phyloP scores from a whole-genome alignment of 164 flowering plant genomes.

The Aristolochia californica region DNA sequence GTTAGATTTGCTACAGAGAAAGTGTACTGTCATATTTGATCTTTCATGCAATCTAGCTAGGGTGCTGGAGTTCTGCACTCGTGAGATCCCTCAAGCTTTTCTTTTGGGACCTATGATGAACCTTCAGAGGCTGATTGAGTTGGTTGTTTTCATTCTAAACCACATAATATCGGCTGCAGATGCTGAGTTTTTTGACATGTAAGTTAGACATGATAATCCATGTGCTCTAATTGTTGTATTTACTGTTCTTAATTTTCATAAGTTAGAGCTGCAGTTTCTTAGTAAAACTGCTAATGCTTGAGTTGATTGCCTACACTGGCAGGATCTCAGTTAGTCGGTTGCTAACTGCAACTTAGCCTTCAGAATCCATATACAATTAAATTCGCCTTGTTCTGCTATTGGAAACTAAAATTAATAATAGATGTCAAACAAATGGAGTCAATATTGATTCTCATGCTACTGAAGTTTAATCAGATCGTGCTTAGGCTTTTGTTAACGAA shows the following conservation, averaged over 20 bases:
- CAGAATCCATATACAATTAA: too few relatives aligned
- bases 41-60: constrained; percentile 91
- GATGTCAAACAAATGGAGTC: too few relatives aligned
- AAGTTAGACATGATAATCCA: too few relatives aligned
- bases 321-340: background rate
- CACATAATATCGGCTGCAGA: constrained; percentile 58
- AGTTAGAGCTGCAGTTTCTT: background rate
- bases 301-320: background rate
- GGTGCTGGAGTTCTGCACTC: constrained; percentile 76
- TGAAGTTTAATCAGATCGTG: too few relatives aligned
- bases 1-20: constrained; percentile 70
- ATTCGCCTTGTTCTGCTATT: too few relatives aligned
- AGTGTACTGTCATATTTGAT: constrained; percentile 79
- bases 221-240: too few relatives aligned
- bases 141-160: constrained; percentile 70
- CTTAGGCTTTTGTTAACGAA: too few relatives aligned
- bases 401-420: too few relatives aligned
- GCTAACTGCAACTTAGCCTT: too few relatives aligned
- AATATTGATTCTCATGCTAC: too few relatives aligned
- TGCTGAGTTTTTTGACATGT: constrained; percentile 74
- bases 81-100: constrained; percentile 78
- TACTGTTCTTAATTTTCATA: too few relatives aligned
- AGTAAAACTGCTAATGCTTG: background rate
- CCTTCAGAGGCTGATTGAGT: constrained; percentile 68
- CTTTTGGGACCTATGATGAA: constrained; percentile 67